phyloP scores from a whole-genome alignment of 345 rosid species.

The Camelina sativa region DNA sequence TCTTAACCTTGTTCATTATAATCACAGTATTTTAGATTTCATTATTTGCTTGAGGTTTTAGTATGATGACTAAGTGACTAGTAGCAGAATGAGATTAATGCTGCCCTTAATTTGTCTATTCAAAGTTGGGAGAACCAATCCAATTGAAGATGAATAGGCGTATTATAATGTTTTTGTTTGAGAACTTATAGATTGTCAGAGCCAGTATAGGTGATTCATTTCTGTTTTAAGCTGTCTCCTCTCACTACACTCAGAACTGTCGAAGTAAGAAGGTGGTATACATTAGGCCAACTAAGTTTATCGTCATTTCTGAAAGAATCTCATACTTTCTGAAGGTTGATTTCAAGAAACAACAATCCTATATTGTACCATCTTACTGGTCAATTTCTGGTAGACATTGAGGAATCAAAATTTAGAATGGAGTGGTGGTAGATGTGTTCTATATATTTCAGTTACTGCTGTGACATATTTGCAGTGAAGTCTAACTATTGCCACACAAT shows the following conservation, averaged over 20 bases:
- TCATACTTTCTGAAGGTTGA: neutral
- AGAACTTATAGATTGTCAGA: neutral
- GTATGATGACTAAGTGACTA: too few relatives aligned
- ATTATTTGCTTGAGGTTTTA: too few relatives aligned
- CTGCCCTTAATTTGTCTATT: too few relatives aligned
- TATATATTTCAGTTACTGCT: neutral
- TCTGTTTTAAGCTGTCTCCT: neutral
- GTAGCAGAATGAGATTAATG: too few relatives aligned
- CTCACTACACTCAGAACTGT: conserved; percentile 7
- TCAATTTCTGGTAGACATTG: conserved; percentile 6
- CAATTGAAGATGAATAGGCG: too few relatives aligned
- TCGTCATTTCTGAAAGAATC: conserved; percentile 2
- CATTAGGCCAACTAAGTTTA: neutral
- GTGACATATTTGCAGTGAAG: neutral
- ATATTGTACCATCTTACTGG: neutral
- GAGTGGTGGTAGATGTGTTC: neutral
- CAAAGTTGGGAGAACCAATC: too few relatives aligned
- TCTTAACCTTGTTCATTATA: too few relatives aligned
- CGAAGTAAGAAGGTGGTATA: neutral
- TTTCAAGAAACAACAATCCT: neutral
- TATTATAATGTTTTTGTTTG: neutral
- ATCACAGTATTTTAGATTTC: too few relatives aligned
- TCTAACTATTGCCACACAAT: neutral
- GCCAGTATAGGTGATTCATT: neutral
- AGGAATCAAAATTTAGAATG: conserved; percentile 1